phyloP scores from a whole-genome alignment of 306 rosid species.

The Rosa chinensis region DNA sequence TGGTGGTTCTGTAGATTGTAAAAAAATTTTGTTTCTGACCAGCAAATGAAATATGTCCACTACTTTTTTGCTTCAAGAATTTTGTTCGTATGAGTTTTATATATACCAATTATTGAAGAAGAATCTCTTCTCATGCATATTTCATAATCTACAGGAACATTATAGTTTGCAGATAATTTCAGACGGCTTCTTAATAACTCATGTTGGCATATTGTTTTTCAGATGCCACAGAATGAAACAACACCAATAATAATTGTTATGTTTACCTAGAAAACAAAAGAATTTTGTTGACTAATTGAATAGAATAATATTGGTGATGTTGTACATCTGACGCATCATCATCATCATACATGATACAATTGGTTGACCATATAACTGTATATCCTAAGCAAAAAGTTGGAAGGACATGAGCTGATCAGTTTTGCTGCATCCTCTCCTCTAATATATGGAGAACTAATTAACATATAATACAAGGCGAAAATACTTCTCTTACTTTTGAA shows the following conservation, averaged over 20 bases:
- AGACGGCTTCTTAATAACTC: neutral
- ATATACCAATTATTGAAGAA: neutral
- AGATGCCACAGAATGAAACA: neutral
- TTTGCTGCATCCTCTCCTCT: slow-evolving; percentile 14
- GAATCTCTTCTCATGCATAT: slow-evolving; percentile 1
- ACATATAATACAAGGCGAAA: slow-evolving; percentile 41
- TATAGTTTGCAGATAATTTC: neutral
- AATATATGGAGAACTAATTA: slow-evolving; percentile 14
- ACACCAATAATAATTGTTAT: neutral
- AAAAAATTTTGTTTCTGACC: neutral
- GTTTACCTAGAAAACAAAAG: too few relatives aligned
- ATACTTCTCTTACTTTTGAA: slow-evolving; percentile 24
- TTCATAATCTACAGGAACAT: neutral
- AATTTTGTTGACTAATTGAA: neutral
- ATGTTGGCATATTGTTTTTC: neutral
- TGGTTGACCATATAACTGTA: neutral
- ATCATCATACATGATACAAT: slow-evolving; percentile 5
- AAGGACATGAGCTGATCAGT: neutral
- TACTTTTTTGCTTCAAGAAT: neutral
- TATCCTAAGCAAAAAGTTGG: slow-evolving; percentile 14
- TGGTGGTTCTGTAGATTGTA: slow-evolving; percentile 1
- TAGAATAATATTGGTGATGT: neutral
- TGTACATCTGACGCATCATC: slow-evolving; percentile 4
- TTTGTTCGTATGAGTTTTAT: slow-evolving; percentile 1
- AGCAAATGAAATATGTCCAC: neutral